A percentile compares a stretch with the other conserved stretches of the same genome.
Evolutionary conservation across 139 green algal genomes (phyloP).

Genomic region (Penium margaritaceum): DNA sequence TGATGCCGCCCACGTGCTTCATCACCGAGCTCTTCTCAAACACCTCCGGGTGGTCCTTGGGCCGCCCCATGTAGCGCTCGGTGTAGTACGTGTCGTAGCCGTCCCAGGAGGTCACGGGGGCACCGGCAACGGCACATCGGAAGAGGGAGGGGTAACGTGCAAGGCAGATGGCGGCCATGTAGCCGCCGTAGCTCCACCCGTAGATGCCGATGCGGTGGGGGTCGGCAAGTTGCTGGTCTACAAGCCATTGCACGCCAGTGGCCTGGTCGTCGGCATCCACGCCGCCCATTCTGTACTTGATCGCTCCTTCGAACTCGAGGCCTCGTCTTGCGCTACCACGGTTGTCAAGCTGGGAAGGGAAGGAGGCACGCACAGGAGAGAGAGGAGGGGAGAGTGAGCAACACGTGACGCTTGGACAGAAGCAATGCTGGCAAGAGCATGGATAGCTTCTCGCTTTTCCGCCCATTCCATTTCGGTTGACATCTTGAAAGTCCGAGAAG

Average conservation of each 20-base stretch:
- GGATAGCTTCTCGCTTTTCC: no score
- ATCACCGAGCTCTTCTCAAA: slow-evolving; percentile 48
- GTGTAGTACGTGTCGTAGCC: slow-evolving; percentile 57
- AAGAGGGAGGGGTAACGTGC: slow-evolving; percentile 40
- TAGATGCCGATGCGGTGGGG: slow-evolving; percentile 48
- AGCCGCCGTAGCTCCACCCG: slow-evolving; percentile 54
- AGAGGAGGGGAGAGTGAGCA: no score
- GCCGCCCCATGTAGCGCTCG: slow-evolving; percentile 52
- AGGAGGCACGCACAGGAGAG: no score
- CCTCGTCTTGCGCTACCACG: slow-evolving; percentile 44
- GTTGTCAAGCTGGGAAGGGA: slow-evolving; percentile 47
- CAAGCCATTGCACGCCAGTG: slow-evolving; percentile 42
- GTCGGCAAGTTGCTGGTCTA: slow-evolving; percentile 37
- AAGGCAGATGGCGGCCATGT: slow-evolving; percentile 47
- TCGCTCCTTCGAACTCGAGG: slow-evolving; percentile 46
- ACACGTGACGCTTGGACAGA: no score
- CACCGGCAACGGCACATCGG: slow-evolving; percentile 45
- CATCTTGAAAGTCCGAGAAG: no score
- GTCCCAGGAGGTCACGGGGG: slow-evolving; percentile 52
- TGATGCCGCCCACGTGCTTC: slow-evolving; percentile 32
- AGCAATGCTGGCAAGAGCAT: no score
- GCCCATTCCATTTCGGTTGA: no score
- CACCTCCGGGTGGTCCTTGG: slow-evolving; percentile 18
- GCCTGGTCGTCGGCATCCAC: slow-evolving; percentile 50
- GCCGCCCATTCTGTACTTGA: slow-evolving; percentile 46